Base-by-base conservation (phyloP, 306 rosid genomes). In the Luffa aegyptiaca region DNA sequence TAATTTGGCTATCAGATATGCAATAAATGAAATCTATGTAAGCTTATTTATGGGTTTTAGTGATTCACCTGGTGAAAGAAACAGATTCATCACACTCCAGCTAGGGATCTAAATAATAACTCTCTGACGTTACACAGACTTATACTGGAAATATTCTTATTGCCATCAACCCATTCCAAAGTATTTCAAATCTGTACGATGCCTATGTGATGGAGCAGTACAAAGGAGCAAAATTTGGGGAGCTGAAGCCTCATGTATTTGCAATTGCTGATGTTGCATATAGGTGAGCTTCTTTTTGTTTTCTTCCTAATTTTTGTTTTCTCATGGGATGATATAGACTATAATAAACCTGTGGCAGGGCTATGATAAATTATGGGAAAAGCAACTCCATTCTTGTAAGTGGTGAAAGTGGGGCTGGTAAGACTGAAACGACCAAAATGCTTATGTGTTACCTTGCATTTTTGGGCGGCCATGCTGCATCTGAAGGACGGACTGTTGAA, bases 341-440 rank as follows among this genome's bases (percentile, higher is more conserved):
- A 37, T 83, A 48, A 62, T 49, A 77, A 79, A 80, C 45, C 39
- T 52, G 76, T 72, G 82, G 80, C 81, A 94, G 98, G 96, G 92
- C 86, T 77, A 93, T 93, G 98, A 86, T 90, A 46, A 92, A 41
- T 84, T 90, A 89, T 85, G 91, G 85, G 78, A 93, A 90, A 81
- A 92, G 88, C 89, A 93, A 91, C 84, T 92, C 93, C 65, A 92
- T 93, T 89, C 90, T 92, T 69, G 98, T 93, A 75, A 93, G 98
- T 69, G 96, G 98, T 72, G 98, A 93, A 85, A 93, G 98, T 51
- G 98, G 98, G 57, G 93, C 98, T 68, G 98, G 98, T 79, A 92
- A 93, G 88, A 93, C 98, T 36, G 98, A 93, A 87, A 94, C 97
- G 81, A 90, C 98, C 76, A 94, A 94, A 89, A 89, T 90, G 96